phyloP scores from a whole-genome alignment of 441 rosid species.

The Populus trichocarpa region DNA sequence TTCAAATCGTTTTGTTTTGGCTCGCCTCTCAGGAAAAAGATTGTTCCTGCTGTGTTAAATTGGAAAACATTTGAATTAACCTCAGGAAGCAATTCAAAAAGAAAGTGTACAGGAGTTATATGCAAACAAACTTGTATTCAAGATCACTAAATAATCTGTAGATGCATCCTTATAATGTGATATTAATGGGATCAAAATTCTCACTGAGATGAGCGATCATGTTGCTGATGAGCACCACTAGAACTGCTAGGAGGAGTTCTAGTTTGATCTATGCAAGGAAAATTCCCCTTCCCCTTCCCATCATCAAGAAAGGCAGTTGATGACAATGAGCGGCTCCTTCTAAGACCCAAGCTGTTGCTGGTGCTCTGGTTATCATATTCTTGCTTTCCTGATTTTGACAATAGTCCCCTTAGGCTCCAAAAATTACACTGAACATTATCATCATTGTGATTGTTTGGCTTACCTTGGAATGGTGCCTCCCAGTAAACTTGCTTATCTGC shows the following conservation, averaged over 20 bases:
- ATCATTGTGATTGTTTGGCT: conserved; percentile 28
- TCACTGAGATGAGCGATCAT: conserved; percentile 53
- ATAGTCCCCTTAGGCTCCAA: conserved; percentile 32
- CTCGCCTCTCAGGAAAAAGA: conserved; percentile 47
- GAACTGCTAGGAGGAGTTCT: conserved; percentile 38
- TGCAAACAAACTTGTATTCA: neutral
- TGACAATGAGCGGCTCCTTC: conserved; percentile 81
- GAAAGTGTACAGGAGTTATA: neutral
- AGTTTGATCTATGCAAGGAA: conserved; percentile 34
- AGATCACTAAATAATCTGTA: neutral
- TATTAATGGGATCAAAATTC: conserved; percentile 18
- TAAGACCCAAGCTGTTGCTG: conserved; percentile 44
- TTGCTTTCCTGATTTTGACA: conserved; percentile 51
- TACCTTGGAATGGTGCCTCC: conserved; percentile 37
- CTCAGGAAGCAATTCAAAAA: neutral
- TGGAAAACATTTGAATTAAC: conserved; percentile 17
- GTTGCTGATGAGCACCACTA: conserved; percentile 29
- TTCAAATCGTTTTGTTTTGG: conserved; percentile 47
- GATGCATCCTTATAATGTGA: neutral
- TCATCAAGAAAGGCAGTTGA: conserved; percentile 62
- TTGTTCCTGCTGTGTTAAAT: conserved; percentile 31
- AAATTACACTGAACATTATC: conserved; percentile 35
- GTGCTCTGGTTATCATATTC: conserved; percentile 41
- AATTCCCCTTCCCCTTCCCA: conserved; percentile 37
- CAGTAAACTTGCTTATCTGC: conserved; percentile 46